Evolutionary conservation across 495 filamentous ascomycete species (phyloP), one percentile per base, ranked within the genome.

Genomic region (Neurospora intermedia): DNA sequence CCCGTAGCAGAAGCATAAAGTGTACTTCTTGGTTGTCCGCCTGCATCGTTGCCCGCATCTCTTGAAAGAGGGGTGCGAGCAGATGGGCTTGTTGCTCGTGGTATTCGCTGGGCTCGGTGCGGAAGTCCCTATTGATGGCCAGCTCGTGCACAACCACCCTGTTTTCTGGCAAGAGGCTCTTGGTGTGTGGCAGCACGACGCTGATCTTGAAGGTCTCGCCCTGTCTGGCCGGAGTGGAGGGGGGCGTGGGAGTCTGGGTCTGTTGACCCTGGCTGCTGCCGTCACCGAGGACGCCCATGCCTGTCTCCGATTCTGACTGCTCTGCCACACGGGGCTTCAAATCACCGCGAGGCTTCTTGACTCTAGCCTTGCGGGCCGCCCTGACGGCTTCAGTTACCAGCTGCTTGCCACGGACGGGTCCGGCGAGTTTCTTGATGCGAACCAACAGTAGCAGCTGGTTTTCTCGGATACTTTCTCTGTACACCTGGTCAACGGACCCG

Each of bases 371-470:
- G 74, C 93, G 87, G 20, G 93, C 92, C 76, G 94, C 91, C 78
- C 90, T 90, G 75, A 98, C 89, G 38, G 96, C 93, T 45, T 92
- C 88, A 46, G 91, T 87, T 70, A 98, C 94, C 82, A 97, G 85
- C 73, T 88, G 87, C 84, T 93, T 92, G 7, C 94, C 94, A 76
- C 86, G 85, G n/a, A 93, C 91, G 11, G 91, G 83, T 23, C 96
- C 96, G 6, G 93, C 93, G 74, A 99, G 87, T 74, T 92, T 92
- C 81, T 97, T 95, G 76, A 99, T 93, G 70, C 93, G 85, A 59
- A 94, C 93, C 73, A 98, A 88, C 39, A 99, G 85, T 70, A 96
- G 88, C 23, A 96, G 87, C 79, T 99, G 96, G 77, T 98, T 97
- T 75, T 98, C 91, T 13, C 93, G 88, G 73, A 99, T 98, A 45